These are phyloP conservation scores for Trichocladium antarcticum DNA, from an alignment of 495 filamentous ascomycete species.

Conservation along the genomic window DNA sequence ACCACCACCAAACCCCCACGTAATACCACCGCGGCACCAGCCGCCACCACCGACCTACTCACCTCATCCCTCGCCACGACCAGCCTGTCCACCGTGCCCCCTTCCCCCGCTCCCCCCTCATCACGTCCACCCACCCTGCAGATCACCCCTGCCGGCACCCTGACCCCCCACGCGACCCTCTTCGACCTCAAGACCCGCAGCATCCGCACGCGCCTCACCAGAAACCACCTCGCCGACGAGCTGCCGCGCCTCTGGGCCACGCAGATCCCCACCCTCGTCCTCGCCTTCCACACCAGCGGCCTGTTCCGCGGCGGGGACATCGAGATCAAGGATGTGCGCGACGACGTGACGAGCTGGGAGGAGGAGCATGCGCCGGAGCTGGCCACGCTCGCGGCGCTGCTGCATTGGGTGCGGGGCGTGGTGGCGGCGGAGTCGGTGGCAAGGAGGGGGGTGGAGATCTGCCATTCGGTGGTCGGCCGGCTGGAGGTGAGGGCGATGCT, in stretches of 20 bases:
- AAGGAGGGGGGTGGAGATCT: slow-evolving; percentile 10
- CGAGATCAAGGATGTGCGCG: slow-evolving; percentile 33
- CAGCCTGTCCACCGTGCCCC: background rate
- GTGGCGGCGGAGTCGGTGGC: background rate
- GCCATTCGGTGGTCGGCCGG: background rate
- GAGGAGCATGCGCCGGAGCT: slow-evolving; percentile 30
- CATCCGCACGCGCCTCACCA: slow-evolving; percentile 18
- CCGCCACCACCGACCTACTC: background rate
- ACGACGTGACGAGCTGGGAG: slow-evolving; percentile 46
- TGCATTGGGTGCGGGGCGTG: slow-evolving; percentile 36
- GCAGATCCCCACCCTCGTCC: slow-evolving; percentile 51
- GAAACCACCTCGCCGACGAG: slow-evolving; percentile 30
- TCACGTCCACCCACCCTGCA: background rate
- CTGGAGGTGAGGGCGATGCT: slow-evolving; percentile 12
- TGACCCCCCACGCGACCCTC: slow-evolving; percentile 39
- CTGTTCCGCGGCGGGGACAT: slow-evolving; percentile 40
- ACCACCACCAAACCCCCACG: background rate
- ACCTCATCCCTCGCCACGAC: slow-evolving; percentile 3
- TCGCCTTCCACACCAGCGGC: slow-evolving; percentile 47
- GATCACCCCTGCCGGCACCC: slow-evolving; percentile 13
- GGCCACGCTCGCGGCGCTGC: slow-evolving; percentile 29
- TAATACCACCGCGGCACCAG: background rate
- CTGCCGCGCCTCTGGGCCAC: slow-evolving; percentile 48
- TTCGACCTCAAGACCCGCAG: slow-evolving; percentile 60
- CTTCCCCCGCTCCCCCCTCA: background rate